Conservation (phyloP, 2,329 filamentous ascomycete genomes). For the Pyrenochaeta sp. region DNA sequence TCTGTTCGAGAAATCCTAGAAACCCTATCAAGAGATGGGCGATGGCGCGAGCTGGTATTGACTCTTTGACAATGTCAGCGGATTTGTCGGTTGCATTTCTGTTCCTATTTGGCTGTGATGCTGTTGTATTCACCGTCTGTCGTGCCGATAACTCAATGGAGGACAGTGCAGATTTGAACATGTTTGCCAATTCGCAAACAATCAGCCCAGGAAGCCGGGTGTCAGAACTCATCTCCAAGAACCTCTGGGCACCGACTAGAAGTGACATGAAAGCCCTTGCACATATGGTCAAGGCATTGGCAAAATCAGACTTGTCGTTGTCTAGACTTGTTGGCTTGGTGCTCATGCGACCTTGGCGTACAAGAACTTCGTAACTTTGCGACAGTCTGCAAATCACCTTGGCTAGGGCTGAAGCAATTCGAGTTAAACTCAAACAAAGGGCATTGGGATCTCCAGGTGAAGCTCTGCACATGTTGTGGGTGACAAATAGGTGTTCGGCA, state of each 20-base stretch:
- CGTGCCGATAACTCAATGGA: slow-evolving; percentile 38
- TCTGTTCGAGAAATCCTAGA: slow-evolving; percentile 47
- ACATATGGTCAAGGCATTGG: slow-evolving; percentile 34
- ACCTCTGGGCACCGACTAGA: slow-evolving; percentile 36
- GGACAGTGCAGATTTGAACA: slow-evolving; percentile 47
- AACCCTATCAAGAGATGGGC: slow-evolving; percentile 48
- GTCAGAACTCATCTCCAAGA: slow-evolving; percentile 21
- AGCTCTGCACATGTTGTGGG: slow-evolving; percentile 37
- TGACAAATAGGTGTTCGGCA: slow-evolving; percentile 35
- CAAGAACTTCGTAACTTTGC: slow-evolving; percentile 26
- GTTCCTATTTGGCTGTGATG: slow-evolving; percentile 2
- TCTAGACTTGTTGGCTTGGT: slow-evolving; percentile 19
- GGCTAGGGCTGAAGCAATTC: slow-evolving; percentile 29
- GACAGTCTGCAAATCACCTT: slow-evolving; percentile 31
- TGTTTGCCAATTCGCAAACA: slow-evolving; percentile 43
- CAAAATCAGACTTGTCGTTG: slow-evolving; percentile 35
- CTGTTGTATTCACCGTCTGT: slow-evolving; percentile 17
- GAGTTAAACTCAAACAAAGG: slow-evolving; percentile 36
- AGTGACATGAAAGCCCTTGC: slow-evolving; percentile 42
- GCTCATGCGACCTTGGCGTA: slow-evolving; percentile 15
- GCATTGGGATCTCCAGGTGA: slow-evolving; percentile 16
- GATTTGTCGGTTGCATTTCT: slow-evolving; percentile 14
- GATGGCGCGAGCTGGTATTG: slow-evolving; percentile 30
- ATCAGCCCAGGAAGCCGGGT: slow-evolving; percentile 27
- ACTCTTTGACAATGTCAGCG: slow-evolving; percentile 24